phyloP scores from a whole-genome alignment of 768 basidiomycete species.

The Auriculariales sp. region DNA sequence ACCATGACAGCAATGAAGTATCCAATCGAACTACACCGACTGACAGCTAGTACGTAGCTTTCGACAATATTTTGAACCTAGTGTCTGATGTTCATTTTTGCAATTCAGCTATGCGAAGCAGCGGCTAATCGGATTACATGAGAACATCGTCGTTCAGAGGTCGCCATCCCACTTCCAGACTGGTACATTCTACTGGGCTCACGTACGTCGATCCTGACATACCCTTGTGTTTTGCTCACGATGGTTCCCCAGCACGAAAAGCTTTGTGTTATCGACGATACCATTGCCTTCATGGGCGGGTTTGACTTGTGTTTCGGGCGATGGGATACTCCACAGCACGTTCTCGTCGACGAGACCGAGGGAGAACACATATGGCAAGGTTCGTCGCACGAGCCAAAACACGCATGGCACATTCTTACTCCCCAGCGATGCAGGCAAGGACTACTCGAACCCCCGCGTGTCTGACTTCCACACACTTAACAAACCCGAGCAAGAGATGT shows the following conservation, averaged over 20 bases:
- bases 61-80: neutral
- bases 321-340: slow-evolving; percentile 97
- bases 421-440: slow-evolving; percentile 50
- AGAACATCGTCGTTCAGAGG: slow-evolving; percentile 90
- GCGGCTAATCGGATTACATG: slow-evolving; percentile 60
- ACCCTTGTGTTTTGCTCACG: neutral
- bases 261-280: slow-evolving; percentile 90
- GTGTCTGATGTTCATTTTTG: neutral
- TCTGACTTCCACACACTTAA: slow-evolving; percentile 72
- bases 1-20: slow-evolving; percentile 64
- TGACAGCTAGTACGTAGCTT: slow-evolving; percentile 62
- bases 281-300: slow-evolving; percentile 97
- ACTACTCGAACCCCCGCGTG: slow-evolving; percentile 84
- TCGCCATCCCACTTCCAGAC: slow-evolving; percentile 97
- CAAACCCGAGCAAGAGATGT: slow-evolving; percentile 92
- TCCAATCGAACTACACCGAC: slow-evolving; percentile 89
- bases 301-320: slow-evolving; percentile 88
- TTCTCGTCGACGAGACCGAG: slow-evolving; percentile 74
- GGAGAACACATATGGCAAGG: slow-evolving; percentile 77
- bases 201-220: slow-evolving; percentile 36
- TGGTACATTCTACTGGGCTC: slow-evolving; percentile 97
- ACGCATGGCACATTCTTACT: neutral
- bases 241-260: slow-evolving; percentile 70
- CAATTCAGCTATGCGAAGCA: slow-evolving; percentile 70
- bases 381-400: slow-evolving; percentile 15